Conservation (phyloP, 2,329 filamentous ascomycete genomes). For the Paracoccidioides lutzii region DNA sequence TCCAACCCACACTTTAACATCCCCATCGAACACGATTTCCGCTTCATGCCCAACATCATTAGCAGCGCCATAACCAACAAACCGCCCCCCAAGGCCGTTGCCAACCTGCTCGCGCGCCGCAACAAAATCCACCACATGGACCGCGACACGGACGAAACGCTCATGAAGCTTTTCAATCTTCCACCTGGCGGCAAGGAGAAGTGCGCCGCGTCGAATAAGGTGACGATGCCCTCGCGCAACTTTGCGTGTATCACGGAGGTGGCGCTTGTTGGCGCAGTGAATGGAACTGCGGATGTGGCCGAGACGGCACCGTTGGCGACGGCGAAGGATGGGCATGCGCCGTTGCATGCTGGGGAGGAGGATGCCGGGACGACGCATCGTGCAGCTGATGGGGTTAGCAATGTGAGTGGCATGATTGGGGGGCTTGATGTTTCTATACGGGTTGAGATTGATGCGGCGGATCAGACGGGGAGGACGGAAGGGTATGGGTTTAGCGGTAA, state of each 20-base stretch:
- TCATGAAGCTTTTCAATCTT: constrained; percentile 49
- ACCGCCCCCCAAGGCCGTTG: constrained; percentile 50
- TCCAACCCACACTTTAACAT: constrained; percentile 46
- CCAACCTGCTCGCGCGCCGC: constrained; percentile 48
- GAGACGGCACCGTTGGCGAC: constrained; percentile 16
- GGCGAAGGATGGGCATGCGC: constrained; percentile 52
- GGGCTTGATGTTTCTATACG: constrained; percentile 34
- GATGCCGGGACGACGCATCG: constrained; percentile 65
- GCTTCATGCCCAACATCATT: constrained; percentile 53
- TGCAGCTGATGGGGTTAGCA: constrained; percentile 44
- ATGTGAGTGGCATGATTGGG: constrained; percentile 25
- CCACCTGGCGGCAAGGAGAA: constrained; percentile 47
- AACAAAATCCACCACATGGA: constrained; percentile 57
- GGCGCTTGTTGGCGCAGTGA: constrained; percentile 15
- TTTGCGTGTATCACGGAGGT: constrained; percentile 51
- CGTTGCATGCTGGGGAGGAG: constrained; percentile 65
- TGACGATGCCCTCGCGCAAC: constrained; percentile 65
- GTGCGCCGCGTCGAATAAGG: constrained; percentile 61
- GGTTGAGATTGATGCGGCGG: constrained; percentile 35
- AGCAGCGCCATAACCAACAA: constrained; percentile 56
- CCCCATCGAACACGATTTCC: constrained; percentile 44
- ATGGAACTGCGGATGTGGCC: constrained; percentile 10
- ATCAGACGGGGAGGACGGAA: constrained; percentile 30
- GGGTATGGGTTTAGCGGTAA: constrained; percentile 39
- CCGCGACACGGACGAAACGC: constrained; percentile 49